These are phyloP conservation scores for Pestalotiopsis sp. DNA, from an alignment of 2,329 filamentous ascomycete genomes.

Conservation along the genomic window DNA sequence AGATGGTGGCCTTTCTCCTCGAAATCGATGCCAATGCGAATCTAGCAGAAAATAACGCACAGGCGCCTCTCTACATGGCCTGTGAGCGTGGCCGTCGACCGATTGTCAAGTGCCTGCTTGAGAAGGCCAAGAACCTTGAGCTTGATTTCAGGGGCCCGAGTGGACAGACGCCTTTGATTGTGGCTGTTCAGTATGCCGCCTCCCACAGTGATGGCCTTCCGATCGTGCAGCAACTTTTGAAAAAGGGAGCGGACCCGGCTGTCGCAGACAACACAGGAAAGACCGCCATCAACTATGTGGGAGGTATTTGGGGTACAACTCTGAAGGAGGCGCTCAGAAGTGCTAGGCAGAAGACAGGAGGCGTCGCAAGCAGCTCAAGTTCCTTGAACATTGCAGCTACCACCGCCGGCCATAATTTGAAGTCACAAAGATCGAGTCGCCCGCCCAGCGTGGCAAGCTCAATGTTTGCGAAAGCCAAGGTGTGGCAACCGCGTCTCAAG, in stretches of 20 bases:
- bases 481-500: not conserved
- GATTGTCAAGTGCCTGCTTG: not conserved
- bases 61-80: constrained; percentile 4
- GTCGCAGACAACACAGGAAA: constrained; percentile 8
- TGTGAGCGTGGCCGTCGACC: constrained; percentile 2
- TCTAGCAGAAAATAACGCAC: not conserved
- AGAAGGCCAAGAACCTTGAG: constrained; percentile 1
- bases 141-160: constrained; percentile 1
- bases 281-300: constrained; percentile 5
- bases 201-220: not conserved
- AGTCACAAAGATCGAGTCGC: not conserved
- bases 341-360: not conserved
- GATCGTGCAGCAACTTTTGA: not conserved
- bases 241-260: constrained; percentile 5
- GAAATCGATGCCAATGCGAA: not conserved
- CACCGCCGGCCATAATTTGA: not conserved
- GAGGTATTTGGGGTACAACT: not conserved
- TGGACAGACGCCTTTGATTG: constrained; percentile 1
- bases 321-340: not conserved
- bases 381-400: not conserved
- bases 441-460: not conserved
- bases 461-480: not conserved
- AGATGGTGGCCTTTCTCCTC: constrained; percentile 1
- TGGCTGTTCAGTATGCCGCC: constrained; percentile 5
- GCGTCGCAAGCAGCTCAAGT: not conserved